Evolutionary conservation across 1,284 basidiomycete genomes (phyloP).

Genomic region (Neonothopanus nambi): DNA sequence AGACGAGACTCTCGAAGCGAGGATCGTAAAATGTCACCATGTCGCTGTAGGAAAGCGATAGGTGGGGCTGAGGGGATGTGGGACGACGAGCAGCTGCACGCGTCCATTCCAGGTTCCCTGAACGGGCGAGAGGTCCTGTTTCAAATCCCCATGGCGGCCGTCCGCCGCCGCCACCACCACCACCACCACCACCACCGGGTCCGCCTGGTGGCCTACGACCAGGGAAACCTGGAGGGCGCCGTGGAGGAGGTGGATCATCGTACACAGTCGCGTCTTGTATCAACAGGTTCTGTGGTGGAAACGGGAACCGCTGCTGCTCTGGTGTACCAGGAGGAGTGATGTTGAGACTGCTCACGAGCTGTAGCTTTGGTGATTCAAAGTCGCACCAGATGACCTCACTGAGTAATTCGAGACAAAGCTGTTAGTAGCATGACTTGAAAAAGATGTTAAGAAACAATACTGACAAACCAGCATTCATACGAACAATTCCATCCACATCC

Average conservation of each 20-base stretch:
- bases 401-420: not conserved
- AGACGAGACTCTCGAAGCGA: slow-evolving; percentile 17
- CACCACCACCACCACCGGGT: slow-evolving; percentile 13
- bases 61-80: slow-evolving; percentile 19
- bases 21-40: slow-evolving; percentile 24
- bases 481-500: slow-evolving; percentile 22
- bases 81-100: slow-evolving; percentile 21
- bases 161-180: too few species aligned
- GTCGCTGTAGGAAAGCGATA: slow-evolving; percentile 16
- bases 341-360: slow-evolving; percentile 21
- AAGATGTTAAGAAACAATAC: slow-evolving; percentile 5
- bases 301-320: slow-evolving; percentile 1
- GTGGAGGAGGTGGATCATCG: not conserved
- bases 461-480: slow-evolving; percentile 26
- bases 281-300: slow-evolving; percentile 2
- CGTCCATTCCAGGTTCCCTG: slow-evolving; percentile 20
- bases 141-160: slow-evolving; percentile 1
- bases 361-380: slow-evolving; percentile 20
- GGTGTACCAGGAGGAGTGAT: slow-evolving; percentile 23
- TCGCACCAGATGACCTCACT: slow-evolving; percentile 26
- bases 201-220: slow-evolving; percentile 6
- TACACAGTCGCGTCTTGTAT: not conserved
- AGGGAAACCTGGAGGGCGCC: not conserved
- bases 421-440: too few species aligned
- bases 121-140: slow-evolving; percentile 17